Evolutionary conservation across 1,284 basidiomycete species (phyloP).

Genomic region (Rhodofomes roseus): DNA sequence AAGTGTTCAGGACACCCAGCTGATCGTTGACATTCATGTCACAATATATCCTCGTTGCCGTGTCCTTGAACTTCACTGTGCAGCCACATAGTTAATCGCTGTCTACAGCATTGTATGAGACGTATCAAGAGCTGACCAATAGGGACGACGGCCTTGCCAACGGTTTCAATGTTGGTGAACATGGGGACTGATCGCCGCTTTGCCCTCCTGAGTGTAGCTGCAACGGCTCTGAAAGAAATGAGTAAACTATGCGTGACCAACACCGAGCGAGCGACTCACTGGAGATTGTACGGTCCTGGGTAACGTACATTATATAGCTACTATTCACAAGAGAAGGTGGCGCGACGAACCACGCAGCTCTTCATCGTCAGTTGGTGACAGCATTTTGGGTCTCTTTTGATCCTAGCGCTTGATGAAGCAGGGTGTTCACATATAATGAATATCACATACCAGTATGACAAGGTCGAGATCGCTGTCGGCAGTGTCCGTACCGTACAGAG

Average conservation of each 20-base stretch:
- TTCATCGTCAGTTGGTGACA: neutral
- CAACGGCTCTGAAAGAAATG: neutral
- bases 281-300: neutral
- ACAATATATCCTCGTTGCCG: slow-evolving; percentile 37
- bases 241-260: neutral
- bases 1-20: slow-evolving; percentile 48
- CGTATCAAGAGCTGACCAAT: slow-evolving; percentile 37
- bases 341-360: neutral
- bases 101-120: neutral
- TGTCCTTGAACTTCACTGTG: slow-evolving; percentile 47
- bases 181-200: neutral
- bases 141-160: slow-evolving; percentile 34
- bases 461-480: slow-evolving; percentile 24
- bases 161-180: neutral
- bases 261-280: neutral
- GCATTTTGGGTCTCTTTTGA: slow-evolving; percentile 5
- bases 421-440: neutral
- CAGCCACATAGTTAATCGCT: neutral
- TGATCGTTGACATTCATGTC: slow-evolving; percentile 61
- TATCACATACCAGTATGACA: slow-evolving; percentile 18
- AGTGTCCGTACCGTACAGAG: slow-evolving; percentile 19
- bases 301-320: neutral
- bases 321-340: neutral
- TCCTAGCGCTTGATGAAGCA: slow-evolving; percentile 7
- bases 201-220: neutral